Base-by-base conservation (phyloP, 805 yeast species). In the Lipomyces starkeyi region DNA sequence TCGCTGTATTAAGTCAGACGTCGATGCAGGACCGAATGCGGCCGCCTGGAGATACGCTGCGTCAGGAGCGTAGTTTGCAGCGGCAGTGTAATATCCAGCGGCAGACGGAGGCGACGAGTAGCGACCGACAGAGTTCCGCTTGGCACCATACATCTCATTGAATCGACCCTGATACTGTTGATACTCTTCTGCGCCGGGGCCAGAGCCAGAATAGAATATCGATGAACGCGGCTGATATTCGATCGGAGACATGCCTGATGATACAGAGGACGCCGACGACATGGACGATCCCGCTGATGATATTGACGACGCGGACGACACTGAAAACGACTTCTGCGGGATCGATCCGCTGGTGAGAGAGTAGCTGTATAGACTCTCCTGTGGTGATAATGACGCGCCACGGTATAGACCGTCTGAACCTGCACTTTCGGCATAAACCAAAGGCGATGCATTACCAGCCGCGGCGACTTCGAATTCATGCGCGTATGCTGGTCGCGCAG, bases 181-280 rank as follows among this genome's bases (percentile, higher is more conserved):
- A 34, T 40, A 54, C 25, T 61, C 52, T 32, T 20, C 55, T n/a
- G 37, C 43, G 29, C 4, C 14, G 3, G 40, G 47, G 43, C 57
- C 29, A 9, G 25, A 11, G 6, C 35, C 61, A 5, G 27, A 25
- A 58, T 57, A 56, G 55, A 32, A 40, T 14, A 27, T 4, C 9
- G 58, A 25, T 40, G 66, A 64, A 3, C 67, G 66, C 20, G 65
- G 68, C 60, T 65, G 66, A 29, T 35, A 55, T 9, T 65, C 67
- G 47, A 53, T 53, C 13, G 67, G 64, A 2, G 67, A 64, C 49
- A 59, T 43, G 43, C 40, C 58, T 2, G 70, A 64, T 17, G 70
- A 61, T 35, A 53, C 60, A 5, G 70, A 43, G 47, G 63, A 56
- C 7, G 32, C 29, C 4, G 20, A 27, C 27, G 65, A 20, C 13